phyloP scores from a whole-genome alignment of 2,329 filamentous ascomycete species.

The Nemania abortiva region DNA sequence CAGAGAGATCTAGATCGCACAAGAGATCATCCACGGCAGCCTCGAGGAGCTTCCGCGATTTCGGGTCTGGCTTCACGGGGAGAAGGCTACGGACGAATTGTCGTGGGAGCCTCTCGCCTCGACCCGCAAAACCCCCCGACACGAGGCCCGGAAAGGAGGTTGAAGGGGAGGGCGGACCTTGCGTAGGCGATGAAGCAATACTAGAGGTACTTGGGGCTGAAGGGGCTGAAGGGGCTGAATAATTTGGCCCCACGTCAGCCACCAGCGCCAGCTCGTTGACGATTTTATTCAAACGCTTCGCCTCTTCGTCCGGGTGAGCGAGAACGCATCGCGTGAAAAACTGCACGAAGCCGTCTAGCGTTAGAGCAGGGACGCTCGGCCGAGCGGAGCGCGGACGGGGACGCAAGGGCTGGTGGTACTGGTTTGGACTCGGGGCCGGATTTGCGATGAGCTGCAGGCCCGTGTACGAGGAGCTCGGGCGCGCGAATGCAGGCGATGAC shows the following conservation, averaged over 20 bases:
- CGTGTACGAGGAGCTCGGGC: slow-evolving; percentile 33
- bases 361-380: slow-evolving; percentile 73
- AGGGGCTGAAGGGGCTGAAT: background rate
- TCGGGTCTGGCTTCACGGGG: slow-evolving; percentile 68
- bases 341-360: slow-evolving; percentile 73
- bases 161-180: slow-evolving; percentile 3
- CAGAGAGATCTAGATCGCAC: slow-evolving; percentile 39
- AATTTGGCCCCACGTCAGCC: slow-evolving; percentile 47
- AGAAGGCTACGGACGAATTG: slow-evolving; percentile 81
- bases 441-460: slow-evolving; percentile 7
- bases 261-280: slow-evolving; percentile 77
- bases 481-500: slow-evolving; percentile 29
- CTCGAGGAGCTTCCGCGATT: slow-evolving; percentile 70
- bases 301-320: slow-evolving; percentile 82
- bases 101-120: slow-evolving; percentile 80
- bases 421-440: background rate
- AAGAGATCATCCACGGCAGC: slow-evolving; percentile 64
- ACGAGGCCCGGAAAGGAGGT: slow-evolving; percentile 5
- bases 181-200: slow-evolving; percentile 48
- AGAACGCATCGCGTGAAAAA: slow-evolving; percentile 81
- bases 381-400: slow-evolving; percentile 45
- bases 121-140: slow-evolving; percentile 58
- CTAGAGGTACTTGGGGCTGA: slow-evolving; percentile 7
- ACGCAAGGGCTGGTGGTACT: background rate
- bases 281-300: slow-evolving; percentile 74